Evolutionary conservation across 225 moss, liverwort and hornwort species (phyloP).

Genomic region (Climacium dendroides): DNA sequence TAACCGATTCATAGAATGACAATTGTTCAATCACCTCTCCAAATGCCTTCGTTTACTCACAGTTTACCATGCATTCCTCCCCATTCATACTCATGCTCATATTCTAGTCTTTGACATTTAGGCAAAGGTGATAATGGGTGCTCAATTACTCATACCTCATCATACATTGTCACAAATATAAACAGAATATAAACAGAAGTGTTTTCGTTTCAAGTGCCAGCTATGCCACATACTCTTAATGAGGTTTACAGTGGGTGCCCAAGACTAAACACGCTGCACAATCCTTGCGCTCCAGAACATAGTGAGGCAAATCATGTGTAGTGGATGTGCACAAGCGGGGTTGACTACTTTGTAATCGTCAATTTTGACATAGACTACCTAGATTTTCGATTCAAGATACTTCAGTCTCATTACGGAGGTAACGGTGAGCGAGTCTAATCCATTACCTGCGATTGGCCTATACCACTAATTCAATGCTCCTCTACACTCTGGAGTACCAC

Average conservation of each 20-base stretch:
- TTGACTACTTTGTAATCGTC: conserved; percentile 2
- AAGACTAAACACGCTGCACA: neutral
- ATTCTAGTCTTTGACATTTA: neutral
- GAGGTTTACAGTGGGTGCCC: neutral
- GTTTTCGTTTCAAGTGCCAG: neutral
- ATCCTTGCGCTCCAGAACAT: neutral
- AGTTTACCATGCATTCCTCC: neutral
- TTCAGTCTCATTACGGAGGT: neutral
- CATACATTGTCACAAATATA: conserved; percentile 2
- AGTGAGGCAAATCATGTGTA: neutral
- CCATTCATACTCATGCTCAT: neutral
- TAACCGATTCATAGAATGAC: neutral
- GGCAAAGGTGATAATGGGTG: neutral
- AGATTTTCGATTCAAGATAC: conserved; percentile 9
- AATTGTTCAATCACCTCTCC: neutral
- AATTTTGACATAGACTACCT: conserved; percentile 7
- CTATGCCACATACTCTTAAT: conserved; percentile 7
- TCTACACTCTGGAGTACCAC: conserved; percentile 76
- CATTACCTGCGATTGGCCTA: neutral
- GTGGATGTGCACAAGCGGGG: neutral
- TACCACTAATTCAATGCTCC: conserved; percentile 69
- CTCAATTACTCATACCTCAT: neutral
- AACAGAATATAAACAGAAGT: conserved; percentile 6
- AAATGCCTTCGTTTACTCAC: neutral
- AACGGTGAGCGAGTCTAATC: neutral